Percentiles rank a stretch among this genome's conserved stretches.
Conservation (phyloP, 345 rosid genomes). For the Toxicodendron radicans region DNA sequence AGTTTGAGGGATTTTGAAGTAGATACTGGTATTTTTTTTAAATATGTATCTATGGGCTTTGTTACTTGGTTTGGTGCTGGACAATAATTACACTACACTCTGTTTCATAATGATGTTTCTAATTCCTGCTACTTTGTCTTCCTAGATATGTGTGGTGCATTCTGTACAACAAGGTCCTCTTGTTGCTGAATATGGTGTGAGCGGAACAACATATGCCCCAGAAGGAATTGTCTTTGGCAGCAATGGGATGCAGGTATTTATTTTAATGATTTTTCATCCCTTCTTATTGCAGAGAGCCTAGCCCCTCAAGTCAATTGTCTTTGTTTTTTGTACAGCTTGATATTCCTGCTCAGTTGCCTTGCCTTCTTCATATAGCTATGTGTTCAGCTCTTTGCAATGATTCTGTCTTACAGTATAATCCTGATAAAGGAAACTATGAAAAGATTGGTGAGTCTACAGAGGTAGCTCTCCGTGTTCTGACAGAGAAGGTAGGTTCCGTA, state of each 20-base stretch:
- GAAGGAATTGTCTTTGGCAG: conserved; percentile 81
- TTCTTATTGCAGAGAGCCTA: background rate
- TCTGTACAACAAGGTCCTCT: conserved; percentile 65
- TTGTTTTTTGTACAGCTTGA: conserved; percentile 65
- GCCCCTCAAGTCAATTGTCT: background rate
- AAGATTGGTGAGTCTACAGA: conserved; percentile 99
- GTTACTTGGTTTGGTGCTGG: conserved; percentile 1
- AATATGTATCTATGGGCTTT: background rate
- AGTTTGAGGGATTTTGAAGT: background rate
- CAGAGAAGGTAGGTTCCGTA: conserved; percentile 74
- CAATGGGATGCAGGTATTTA: conserved; percentile 63
- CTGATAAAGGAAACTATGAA: conserved; percentile 84
- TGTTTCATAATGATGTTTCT: conserved; percentile 14
- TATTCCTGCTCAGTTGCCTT: conserved; percentile 85
- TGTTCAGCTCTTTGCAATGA: conserved; percentile 98
- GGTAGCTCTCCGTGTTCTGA: conserved; percentile 94
- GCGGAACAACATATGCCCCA: conserved; percentile 97
- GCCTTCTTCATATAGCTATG: conserved; percentile 93
- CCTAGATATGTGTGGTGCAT: conserved; percentile 83
- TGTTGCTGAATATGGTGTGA: conserved; percentile 70
- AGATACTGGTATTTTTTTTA: background rate
- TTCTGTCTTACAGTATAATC: conserved; percentile 92
- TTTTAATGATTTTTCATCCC: conserved; percentile 11
- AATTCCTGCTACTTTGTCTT: conserved; percentile 21
- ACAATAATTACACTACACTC: background rate